phyloP scores from a whole-genome alignment of 73 alveolate genomes.

The Breviolum minutum region DNA sequence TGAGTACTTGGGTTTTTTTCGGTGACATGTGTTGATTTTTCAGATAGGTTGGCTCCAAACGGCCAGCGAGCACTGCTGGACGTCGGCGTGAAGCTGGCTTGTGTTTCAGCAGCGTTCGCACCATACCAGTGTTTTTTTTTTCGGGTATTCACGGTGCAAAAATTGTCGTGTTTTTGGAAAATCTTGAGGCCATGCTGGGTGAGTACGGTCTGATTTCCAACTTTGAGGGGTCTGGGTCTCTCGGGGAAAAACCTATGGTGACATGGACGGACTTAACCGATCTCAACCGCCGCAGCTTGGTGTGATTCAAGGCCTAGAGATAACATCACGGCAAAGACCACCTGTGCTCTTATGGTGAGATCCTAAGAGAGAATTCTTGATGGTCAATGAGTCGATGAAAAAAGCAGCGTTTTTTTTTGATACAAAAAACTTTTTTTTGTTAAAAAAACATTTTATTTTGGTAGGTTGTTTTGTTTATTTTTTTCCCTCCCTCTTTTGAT shows the following conservation, averaged over 20 bases:
- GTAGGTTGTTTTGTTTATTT: no score
- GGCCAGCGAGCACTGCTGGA: not conserved
- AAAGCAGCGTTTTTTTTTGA: not conserved
- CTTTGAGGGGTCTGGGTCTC: constrained; percentile 38
- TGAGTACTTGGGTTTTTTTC: no score
- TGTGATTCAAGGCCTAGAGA: constrained; percentile 27
- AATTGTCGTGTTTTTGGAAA: no score
- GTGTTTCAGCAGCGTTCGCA: not conserved
- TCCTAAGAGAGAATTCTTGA: not conserved
- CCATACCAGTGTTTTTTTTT: no score
- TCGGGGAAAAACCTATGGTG: no score
- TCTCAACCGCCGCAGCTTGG: no score
- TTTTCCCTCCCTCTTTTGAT: no score
- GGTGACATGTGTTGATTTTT: not conserved
- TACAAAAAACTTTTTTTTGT: not conserved
- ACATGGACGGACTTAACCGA: no score
- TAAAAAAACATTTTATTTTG: no score
- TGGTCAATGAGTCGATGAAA: not conserved
- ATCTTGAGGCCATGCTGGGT: not conserved
- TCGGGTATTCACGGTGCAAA: no score
- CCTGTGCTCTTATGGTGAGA: constrained; percentile 55
- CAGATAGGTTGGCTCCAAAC: not conserved
- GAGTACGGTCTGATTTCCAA: constrained; percentile 44
- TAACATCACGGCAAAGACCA: constrained; percentile 18
- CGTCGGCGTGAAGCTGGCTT: constrained; percentile 1